Conservation (phyloP, 768 basidiomycete species). For the Hemileccinum rubropunctum region DNA sequence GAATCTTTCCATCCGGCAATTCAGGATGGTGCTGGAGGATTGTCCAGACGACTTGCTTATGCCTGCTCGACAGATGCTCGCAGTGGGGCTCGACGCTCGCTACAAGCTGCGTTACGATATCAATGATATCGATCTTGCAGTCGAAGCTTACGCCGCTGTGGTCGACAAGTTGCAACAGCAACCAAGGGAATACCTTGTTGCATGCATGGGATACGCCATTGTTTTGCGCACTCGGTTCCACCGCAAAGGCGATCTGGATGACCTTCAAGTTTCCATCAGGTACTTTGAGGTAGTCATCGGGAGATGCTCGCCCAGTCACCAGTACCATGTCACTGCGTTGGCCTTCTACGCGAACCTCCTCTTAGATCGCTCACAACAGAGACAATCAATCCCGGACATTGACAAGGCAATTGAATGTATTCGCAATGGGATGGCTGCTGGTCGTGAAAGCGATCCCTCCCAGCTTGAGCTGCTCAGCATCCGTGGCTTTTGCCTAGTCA, state of each 20-base stretch:
- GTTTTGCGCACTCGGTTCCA: slow-evolving; percentile 4
- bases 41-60: slow-evolving; percentile 7
- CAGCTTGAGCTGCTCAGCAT: slow-evolving; percentile 2
- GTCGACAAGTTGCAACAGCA: slow-evolving; percentile 5
- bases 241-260: slow-evolving; percentile 8
- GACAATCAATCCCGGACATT: slow-evolving; percentile 13
- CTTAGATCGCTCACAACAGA: slow-evolving; percentile 7
- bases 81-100: slow-evolving; percentile 7
- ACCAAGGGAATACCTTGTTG: slow-evolving; percentile 1
- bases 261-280: slow-evolving; percentile 11
- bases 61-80: slow-evolving; percentile 5
- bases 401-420: slow-evolving; percentile 14
- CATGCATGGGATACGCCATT: slow-evolving; percentile 6
- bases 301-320: slow-evolving; percentile 5
- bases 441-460: slow-evolving; percentile 3
- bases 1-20: slow-evolving; percentile 14
- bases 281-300: slow-evolving; percentile 8
- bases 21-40: background rate
- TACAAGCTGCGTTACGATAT: slow-evolving; percentile 10
- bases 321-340: background rate
- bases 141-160: slow-evolving; percentile 8
- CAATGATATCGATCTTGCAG: slow-evolving; percentile 13
- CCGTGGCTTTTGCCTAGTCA: slow-evolving; percentile 12
- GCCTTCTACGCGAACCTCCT: slow-evolving; percentile 12
- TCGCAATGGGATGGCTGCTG: slow-evolving; percentile 6